phyloP scores from a whole-genome alignment of 441 rosid genomes.

The Jatropha multifida region DNA sequence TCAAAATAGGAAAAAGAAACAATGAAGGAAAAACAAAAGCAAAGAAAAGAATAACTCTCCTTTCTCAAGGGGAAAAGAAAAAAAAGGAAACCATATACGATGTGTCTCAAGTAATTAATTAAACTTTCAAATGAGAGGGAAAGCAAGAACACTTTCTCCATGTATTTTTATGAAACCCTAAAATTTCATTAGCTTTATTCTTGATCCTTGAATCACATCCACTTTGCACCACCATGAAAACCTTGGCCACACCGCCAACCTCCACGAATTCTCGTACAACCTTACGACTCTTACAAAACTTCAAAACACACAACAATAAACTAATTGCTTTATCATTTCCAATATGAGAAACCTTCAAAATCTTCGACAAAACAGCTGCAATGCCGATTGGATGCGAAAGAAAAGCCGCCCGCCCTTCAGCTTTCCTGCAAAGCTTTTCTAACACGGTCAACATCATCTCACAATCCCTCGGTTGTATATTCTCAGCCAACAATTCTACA shows the following conservation, averaged over 20 bases:
- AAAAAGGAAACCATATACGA: not conserved
- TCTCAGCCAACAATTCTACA: slow-evolving; percentile 28
- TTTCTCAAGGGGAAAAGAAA: too few relatives aligned
- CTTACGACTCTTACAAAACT: slow-evolving; percentile 19
- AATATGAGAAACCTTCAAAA: slow-evolving; percentile 24
- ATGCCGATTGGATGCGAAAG: slow-evolving; percentile 22
- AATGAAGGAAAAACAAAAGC: not conserved
- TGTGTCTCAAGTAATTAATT: not conserved
- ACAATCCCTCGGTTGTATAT: slow-evolving; percentile 5
- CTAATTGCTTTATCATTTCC: slow-evolving; percentile 21
- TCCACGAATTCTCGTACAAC: slow-evolving; percentile 27
- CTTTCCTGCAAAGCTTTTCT: slow-evolving; percentile 28
- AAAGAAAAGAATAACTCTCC: not conserved
- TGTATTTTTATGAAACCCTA: slow-evolving; percentile 24
- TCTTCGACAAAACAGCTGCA: slow-evolving; percentile 28
- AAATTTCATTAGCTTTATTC: slow-evolving; percentile 24
- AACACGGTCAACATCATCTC: slow-evolving; percentile 29
- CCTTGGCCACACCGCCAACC: slow-evolving; percentile 27
- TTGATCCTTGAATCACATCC: slow-evolving; percentile 15
- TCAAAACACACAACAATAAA: slow-evolving; percentile 21
- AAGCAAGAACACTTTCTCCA: slow-evolving; percentile 27
- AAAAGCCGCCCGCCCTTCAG: slow-evolving; percentile 30
- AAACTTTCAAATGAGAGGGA: slow-evolving; percentile 5
- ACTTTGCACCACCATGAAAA: slow-evolving; percentile 22
- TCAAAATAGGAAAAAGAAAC: not conserved